Percentiles rank a stretch among this genome's conserved stretches.
Evolutionary conservation across 805 yeast genomes (phyloP).

Genomic region (Wickerhamiella azyma): DNA sequence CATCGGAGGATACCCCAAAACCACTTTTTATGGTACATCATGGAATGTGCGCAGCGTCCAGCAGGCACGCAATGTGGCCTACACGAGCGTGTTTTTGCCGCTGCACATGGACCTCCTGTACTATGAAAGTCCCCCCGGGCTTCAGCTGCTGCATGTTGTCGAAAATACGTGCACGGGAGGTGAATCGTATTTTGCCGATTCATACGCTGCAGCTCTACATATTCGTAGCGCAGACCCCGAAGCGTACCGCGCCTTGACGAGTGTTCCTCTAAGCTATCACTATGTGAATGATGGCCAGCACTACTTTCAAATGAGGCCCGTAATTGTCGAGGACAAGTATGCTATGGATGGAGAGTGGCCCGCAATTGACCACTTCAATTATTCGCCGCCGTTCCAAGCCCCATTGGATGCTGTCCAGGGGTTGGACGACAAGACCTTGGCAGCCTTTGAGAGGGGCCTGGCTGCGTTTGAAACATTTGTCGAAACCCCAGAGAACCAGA

Average conservation of each 20-base stretch:
- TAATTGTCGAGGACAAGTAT: slow-evolving; percentile 42
- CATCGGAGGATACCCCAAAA: slow-evolving; percentile 48
- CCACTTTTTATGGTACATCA: slow-evolving; percentile 57
- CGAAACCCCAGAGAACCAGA: slow-evolving; percentile 40
- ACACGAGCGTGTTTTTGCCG: slow-evolving; percentile 50
- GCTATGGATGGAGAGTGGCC: slow-evolving; percentile 20
- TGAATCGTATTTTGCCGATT: slow-evolving; percentile 55
- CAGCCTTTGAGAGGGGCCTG: slow-evolving; percentile 47
- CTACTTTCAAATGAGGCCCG: slow-evolving; percentile 48
- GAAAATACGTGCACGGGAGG: slow-evolving; percentile 42
- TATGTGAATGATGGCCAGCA: slow-evolving; percentile 48
- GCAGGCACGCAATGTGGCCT: slow-evolving; percentile 54
- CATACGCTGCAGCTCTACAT: slow-evolving; percentile 47
- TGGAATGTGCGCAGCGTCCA: slow-evolving; percentile 48
- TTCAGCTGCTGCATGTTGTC: slow-evolving; percentile 50
- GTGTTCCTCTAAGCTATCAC: slow-evolving; percentile 55
- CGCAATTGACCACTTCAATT: slow-evolving; percentile 45
- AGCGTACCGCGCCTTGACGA: slow-evolving; percentile 48
- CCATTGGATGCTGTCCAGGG: slow-evolving; percentile 41
- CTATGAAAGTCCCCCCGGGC: slow-evolving; percentile 71
- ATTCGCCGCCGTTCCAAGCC: slow-evolving; percentile 76
- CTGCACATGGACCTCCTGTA: slow-evolving; percentile 67
- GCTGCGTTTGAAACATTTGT: slow-evolving; percentile 46
- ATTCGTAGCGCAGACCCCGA: slow-evolving; percentile 43
- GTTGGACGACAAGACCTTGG: slow-evolving; percentile 28